A percentile compares a stretch with the other conserved stretches of the same genome.
phyloP scores from a whole-genome alignment of 1,139 yeast species.

The Candida tropicalis region DNA sequence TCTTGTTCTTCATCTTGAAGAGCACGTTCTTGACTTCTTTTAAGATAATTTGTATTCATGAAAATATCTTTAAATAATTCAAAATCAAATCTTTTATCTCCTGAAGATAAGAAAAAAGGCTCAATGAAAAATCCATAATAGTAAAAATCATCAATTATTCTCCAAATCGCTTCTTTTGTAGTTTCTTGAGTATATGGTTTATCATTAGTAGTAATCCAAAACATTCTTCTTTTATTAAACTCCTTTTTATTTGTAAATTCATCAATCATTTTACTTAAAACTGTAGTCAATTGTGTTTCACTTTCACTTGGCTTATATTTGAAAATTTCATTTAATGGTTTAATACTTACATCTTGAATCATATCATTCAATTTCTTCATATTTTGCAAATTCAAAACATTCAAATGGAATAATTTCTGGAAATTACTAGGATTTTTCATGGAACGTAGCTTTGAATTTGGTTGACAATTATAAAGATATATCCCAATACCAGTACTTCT shows the following conservation, averaged over 20 bases:
- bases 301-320: constrained; percentile 22
- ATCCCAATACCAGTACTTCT: constrained; percentile 71
- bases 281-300: constrained; percentile 13
- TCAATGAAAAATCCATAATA: constrained; percentile 53
- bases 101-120: constrained; percentile 59
- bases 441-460: constrained; percentile 16
- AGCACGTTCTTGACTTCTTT: constrained; percentile 12
- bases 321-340: constrained; percentile 20
- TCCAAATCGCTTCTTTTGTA: constrained; percentile 48
- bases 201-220: constrained; percentile 49
- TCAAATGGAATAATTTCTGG: constrained; percentile 34
- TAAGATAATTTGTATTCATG: constrained; percentile 41
- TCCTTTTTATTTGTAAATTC: constrained; percentile 34
- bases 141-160: constrained; percentile 61
- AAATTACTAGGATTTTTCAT: constrained; percentile 18
- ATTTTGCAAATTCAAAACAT: constrained; percentile 39
- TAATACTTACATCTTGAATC: constrained; percentile 27
- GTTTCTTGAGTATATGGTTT: constrained; percentile 32
- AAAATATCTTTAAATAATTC: constrained; percentile 60
- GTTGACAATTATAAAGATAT: constrained; percentile 55
- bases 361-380: constrained; percentile 42
- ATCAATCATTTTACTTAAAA: constrained; percentile 35
- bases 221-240: constrained; percentile 38
- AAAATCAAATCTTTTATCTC: constrained; percentile 46
- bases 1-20: constrained; percentile 5